A percentile compares a stretch with the other conserved stretches of the same genome.
Evolutionary conservation across 768 basidiomycete genomes (phyloP).

Genomic region (Rhodotorula toruloides): DNA sequence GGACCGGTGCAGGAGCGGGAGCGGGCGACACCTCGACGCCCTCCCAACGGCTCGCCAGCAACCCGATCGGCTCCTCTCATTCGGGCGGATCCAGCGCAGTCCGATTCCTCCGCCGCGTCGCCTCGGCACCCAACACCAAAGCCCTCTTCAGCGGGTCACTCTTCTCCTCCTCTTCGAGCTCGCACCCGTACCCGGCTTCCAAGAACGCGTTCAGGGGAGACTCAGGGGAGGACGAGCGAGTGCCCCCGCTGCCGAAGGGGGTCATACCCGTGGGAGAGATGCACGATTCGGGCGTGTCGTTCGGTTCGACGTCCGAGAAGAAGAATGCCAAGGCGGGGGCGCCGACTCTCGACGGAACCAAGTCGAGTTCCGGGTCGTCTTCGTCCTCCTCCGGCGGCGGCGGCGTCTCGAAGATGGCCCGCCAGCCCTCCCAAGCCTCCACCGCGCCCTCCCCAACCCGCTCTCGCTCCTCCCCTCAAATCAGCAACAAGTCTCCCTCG

Average conservation of each 20-base stretch:
- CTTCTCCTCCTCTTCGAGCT: constrained; percentile 23
- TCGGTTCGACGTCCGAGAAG: constrained; percentile 43
- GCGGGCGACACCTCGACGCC: constrained; percentile 10
- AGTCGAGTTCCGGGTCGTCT: constrained; percentile 23
- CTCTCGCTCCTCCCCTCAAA: constrained; percentile 25
- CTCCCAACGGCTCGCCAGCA: constrained; percentile 12
- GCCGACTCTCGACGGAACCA: neutral
- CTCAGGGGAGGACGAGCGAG: neutral
- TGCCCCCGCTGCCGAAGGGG: constrained; percentile 34
- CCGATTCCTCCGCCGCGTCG: constrained; percentile 88
- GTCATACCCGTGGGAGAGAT: constrained; percentile 46
- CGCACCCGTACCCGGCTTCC: constrained; percentile 53
- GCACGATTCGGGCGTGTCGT: constrained; percentile 68
- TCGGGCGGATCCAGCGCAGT: constrained; percentile 44
- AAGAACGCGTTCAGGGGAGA: constrained; percentile 45
- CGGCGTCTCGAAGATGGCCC: neutral
- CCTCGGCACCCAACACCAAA: constrained; percentile 94
- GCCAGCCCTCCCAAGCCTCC: constrained; percentile 1
- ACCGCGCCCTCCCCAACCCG: constrained; percentile 36
- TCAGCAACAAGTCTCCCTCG: constrained; percentile 10
- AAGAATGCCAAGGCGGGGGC: neutral
- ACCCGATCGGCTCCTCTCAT: neutral
- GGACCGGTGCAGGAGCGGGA: constrained; percentile 9
- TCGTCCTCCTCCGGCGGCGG: constrained; percentile 21
- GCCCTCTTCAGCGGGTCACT: constrained; percentile 59